phyloP scores from a whole-genome alignment of 768 basidiomycete species.

The Asterophora parasitica region DNA sequence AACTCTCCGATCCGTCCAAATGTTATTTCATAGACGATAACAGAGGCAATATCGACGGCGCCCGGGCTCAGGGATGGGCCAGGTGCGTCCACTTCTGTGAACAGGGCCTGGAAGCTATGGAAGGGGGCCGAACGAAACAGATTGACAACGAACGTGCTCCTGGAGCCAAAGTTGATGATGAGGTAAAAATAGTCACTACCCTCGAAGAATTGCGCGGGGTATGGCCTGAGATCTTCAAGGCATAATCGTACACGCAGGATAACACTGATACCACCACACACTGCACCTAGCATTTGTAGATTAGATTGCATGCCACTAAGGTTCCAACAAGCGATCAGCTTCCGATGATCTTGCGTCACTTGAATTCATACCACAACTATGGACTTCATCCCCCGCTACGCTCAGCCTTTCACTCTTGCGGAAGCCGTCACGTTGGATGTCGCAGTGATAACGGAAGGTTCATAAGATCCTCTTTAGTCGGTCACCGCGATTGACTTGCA shows the following conservation, averaged over 20 bases:
- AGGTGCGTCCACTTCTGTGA: conserved; percentile 77
- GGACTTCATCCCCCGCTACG: conserved; percentile 64
- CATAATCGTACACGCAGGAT: conserved; percentile 2
- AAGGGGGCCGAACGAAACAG: conserved; percentile 54
- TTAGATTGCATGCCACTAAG: conserved; percentile 3
- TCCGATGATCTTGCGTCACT: neutral
- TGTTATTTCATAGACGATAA: conserved; percentile 83
- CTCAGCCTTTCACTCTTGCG: conserved; percentile 69
- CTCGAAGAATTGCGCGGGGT: conserved; percentile 64
- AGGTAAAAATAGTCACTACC: conserved; percentile 46
- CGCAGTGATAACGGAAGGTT: conserved; percentile 68
- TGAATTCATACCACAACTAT: conserved; percentile 26
- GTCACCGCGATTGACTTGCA: neutral
- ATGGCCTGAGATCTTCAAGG: conserved; percentile 74
- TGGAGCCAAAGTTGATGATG: conserved; percentile 33
- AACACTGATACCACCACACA: conserved; percentile 11
- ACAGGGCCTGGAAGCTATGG: conserved; percentile 53
- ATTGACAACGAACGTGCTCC: conserved; percentile 36
- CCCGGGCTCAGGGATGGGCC: conserved; percentile 63
- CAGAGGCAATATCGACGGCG: conserved; percentile 61
- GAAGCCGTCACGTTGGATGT: conserved; percentile 66
- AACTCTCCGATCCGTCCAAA: conserved; percentile 57
- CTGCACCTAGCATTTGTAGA: too few species aligned
- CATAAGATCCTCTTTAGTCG: conserved; percentile 4
- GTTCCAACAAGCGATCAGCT: neutral